Evolutionary conservation across 2,329 filamentous ascomycete species (phyloP), one percentile per base, ranked within the genome.

Genomic region (Piedraia hortae): DNA sequence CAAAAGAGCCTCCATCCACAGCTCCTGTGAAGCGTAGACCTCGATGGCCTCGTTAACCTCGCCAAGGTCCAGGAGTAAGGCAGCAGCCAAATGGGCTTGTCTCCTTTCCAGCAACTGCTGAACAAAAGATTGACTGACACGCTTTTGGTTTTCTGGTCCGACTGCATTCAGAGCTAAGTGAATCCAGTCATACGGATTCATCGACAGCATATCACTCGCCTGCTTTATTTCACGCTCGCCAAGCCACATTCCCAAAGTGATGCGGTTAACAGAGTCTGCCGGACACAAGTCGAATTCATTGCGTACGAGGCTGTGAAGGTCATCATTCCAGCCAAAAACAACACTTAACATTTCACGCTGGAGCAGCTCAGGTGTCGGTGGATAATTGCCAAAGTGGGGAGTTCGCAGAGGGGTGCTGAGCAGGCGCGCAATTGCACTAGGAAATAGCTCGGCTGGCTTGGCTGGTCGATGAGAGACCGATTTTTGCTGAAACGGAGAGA

Each of bases 141-240:
- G 88, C 41, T 88, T 80, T 36, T 88, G 74, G 1, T 77, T 77
- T 16, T 51, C 49, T 17, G 46, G 40, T 0, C 73, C 77, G 46
- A 93, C 88, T 18, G 75, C 73, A 38, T 75, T 89, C 22, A 97
- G 48, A 6, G 85, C 82, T 16, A 97, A 52, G 26, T 93, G 50
- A 77, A 97, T 91, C 85, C 85, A 97, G 45, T 93, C 85, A 0
- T 75, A 74, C 2, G 73, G 77, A 6, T 77, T 82, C 59, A 85
- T 80, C n/a, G 74, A 70, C 16, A 66, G 49, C 51, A 69, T 73
- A 2, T 73, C 64, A 6, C 66, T 59, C 60, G 90, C 73, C 18
- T 77, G 59, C 35, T 90, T 77, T 1, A 69, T 59, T 27, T 77
- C 67, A 16, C 75, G 63, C 29, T 90, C 73, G 8, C 80, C 78